Conservation (phyloP, 164 flowering plant species). For the Vitis labrusca region DNA sequence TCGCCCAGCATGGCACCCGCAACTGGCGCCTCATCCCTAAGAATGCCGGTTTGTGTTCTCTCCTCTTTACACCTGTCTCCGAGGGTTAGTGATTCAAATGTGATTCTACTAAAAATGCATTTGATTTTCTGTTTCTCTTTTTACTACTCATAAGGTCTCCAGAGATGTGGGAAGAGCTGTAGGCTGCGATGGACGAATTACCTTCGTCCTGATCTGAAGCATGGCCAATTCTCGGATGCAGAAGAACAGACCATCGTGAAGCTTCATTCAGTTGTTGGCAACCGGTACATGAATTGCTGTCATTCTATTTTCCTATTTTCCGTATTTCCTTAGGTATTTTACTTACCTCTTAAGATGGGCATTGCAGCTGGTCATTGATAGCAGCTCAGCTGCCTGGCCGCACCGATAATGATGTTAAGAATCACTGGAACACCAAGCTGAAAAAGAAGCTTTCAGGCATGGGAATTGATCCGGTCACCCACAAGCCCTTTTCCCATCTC, state of each 20-base stretch:
- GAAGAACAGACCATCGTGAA: conserved; percentile 90
- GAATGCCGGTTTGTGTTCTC: conserved; percentile 64
- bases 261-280: conserved; percentile 85
- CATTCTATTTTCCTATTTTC: background rate
- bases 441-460: conserved; percentile 94
- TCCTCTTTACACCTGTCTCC: conserved; percentile 2
- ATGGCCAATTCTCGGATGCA: conserved; percentile 75
- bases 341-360: background rate
- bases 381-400: conserved; percentile 93
- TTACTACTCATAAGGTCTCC: conserved; percentile 55
- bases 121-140: background rate
- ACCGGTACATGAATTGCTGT: conserved; percentile 38
- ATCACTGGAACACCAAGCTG: conserved; percentile 98
- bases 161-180: conserved; percentile 97
- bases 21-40: conserved; percentile 99
- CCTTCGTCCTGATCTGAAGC: conserved; percentile 93
- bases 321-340: background rate
- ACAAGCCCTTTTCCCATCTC: conserved; percentile 96
- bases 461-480: conserved; percentile 98
- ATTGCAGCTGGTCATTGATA: conserved; percentile 81
- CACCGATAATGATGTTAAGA: conserved; percentile 94
- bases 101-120: too few species aligned
- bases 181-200: conserved; percentile 96
- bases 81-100: too few species aligned
- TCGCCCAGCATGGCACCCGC: conserved; percentile 93